These are phyloP conservation scores for Orbilia blumenaviensis DNA, from an alignment of 2,329 filamentous ascomycete species.

Conservation along the genomic window DNA sequence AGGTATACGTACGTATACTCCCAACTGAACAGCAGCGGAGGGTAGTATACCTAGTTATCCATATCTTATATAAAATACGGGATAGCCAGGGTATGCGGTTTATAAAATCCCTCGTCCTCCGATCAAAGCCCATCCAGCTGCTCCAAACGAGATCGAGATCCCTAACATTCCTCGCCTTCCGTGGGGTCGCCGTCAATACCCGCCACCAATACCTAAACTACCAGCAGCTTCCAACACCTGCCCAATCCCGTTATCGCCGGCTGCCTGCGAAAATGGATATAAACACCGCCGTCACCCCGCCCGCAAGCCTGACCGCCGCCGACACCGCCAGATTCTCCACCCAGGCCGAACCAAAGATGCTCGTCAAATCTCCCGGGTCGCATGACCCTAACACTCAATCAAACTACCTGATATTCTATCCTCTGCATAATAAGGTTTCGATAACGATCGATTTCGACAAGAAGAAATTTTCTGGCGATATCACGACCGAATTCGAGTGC, in stretches of 20 bases:
- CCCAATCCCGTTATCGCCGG: constrained; percentile 26
- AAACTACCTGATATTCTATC: constrained; percentile 90
- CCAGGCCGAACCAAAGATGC: constrained; percentile 49
- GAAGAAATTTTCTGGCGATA: constrained; percentile 78
- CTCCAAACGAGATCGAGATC: constrained; percentile 2
- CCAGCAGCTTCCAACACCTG: constrained; percentile 34
- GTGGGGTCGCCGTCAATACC: constrained; percentile 42
- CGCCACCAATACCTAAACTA: background rate
- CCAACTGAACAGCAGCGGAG: background rate
- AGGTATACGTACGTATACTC: too few relatives aligned
- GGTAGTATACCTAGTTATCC: background rate
- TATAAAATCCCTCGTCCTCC: constrained; percentile 51
- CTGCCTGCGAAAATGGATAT: constrained; percentile 45
- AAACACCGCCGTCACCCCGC: constrained; percentile 13
- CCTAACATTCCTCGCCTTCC: background rate
- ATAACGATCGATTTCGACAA: constrained; percentile 84
- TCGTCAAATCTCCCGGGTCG: constrained; percentile 39
- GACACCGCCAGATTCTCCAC: constrained; percentile 43
- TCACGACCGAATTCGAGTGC: constrained; percentile 79
- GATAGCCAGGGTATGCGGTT: constrained; percentile 11
- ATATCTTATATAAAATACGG: background rate
- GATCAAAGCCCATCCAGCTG: background rate
- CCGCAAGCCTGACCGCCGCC: constrained; percentile 18
- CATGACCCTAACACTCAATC: constrained; percentile 85
- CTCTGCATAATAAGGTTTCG: constrained; percentile 81